Percentiles rank a stretch among this genome's conserved stretches.
Evolutionary conservation across 2,329 filamentous ascomycete genomes (phyloP).

Genomic region (Cordyceps sp.): DNA sequence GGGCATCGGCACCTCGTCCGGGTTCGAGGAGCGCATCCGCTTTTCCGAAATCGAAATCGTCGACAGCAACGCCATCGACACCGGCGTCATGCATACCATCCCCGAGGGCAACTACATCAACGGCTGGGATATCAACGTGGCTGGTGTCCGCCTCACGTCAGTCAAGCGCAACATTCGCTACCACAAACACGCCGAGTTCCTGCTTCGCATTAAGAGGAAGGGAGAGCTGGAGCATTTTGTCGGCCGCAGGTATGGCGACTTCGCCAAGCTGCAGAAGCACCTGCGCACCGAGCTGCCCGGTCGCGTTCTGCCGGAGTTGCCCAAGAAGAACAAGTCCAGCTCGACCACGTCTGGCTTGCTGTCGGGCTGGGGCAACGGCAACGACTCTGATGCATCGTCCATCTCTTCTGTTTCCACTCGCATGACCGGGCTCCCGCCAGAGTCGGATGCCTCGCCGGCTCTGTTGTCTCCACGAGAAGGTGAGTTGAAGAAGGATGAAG

Average conservation of each 20-base stretch:
- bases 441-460: conserved; percentile 7
- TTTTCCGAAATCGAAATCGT: conserved; percentile 97
- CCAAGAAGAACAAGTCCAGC: conserved; percentile 79
- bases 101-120: conserved; percentile 88
- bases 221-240: conserved; percentile 64
- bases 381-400: conserved; percentile 61
- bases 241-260: conserved; percentile 77
- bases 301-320: conserved; percentile 71
- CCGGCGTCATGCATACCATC: conserved; percentile 69
- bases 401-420: conserved; percentile 66
- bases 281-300: conserved; percentile 77
- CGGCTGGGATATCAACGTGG: conserved; percentile 93
- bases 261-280: conserved; percentile 60
- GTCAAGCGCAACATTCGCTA: conserved; percentile 76
- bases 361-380: conserved; percentile 31
- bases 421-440: conserved; percentile 22
- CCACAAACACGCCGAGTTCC: conserved; percentile 87
- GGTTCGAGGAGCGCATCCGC: conserved; percentile 91
- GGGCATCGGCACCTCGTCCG: conserved; percentile 84
- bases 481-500: neutral
- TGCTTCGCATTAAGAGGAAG: conserved; percentile 69
- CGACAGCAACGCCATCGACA: conserved; percentile 81
- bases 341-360: conserved; percentile 46
- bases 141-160: conserved; percentile 65
- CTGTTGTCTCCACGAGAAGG: conserved; percentile 12